Evolutionary conservation across 371 early-diverging fungal genomes (phyloP).

Genomic region (Mortierella sp.): DNA sequence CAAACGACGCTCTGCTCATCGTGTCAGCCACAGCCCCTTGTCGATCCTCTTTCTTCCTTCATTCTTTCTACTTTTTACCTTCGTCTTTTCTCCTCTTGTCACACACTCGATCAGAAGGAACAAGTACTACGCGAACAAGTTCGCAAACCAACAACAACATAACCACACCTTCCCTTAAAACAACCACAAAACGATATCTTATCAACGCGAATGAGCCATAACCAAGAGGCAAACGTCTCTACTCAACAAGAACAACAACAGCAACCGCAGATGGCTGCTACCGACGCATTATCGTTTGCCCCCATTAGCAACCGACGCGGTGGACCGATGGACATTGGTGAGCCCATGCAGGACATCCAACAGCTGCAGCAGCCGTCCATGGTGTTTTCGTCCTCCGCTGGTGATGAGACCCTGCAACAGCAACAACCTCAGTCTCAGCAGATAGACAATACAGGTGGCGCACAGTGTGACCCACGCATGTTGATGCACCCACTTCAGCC

Average conservation of each 20-base stretch:
- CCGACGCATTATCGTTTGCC: not conserved
- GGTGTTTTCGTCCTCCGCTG: not conserved
- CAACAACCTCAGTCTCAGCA: not conserved
- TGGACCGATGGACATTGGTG: conserved; percentile 14
- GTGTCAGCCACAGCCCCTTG: no score
- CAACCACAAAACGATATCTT: not conserved
- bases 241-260: not conserved
- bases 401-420: not conserved
- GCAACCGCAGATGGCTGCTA: not conserved
- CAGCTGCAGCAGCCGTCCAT: not conserved
- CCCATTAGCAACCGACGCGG: conserved; percentile 9
- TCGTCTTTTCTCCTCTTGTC: no score
- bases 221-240: conserved; percentile 6
- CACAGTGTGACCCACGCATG: not conserved
- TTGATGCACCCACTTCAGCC: conserved; percentile 9
- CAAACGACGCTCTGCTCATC: no score
- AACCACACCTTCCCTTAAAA: not conserved
- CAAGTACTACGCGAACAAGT: not conserved
- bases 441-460: not conserved
- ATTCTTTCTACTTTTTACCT: no score
- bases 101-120: not conserved
- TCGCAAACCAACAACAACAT: not conserved
- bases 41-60: no score
- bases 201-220: not conserved
- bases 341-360: conserved; percentile 7